These are phyloP conservation scores for Chaetomium fimeti DNA, from an alignment of 495 filamentous ascomycete species.

Conservation along the genomic window DNA sequence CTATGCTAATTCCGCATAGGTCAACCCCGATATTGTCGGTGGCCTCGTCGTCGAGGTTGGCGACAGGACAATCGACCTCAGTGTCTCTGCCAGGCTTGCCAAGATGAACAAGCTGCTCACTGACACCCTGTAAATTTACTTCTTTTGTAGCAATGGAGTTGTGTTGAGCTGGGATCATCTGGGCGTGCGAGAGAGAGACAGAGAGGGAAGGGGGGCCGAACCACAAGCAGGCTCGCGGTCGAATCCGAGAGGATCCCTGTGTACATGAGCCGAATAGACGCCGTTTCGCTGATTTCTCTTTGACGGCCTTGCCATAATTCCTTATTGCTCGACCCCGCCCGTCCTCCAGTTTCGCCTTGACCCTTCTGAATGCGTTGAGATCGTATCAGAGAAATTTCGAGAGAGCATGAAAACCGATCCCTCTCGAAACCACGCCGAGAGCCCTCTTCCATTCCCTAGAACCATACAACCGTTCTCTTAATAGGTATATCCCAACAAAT, in stretches of 20 bases:
- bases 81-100: slow-evolving; percentile 88
- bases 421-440: no score
- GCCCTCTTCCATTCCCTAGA: no score
- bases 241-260: slow-evolving; percentile 13
- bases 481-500: no score
- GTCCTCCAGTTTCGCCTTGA: neutral
- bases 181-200: slow-evolving; percentile 6
- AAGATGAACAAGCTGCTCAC: slow-evolving; percentile 99
- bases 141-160: slow-evolving; percentile 23
- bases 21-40: slow-evolving; percentile 91
- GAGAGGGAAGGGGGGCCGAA: neutral
- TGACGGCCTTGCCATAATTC: no score
- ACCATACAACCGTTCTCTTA: no score
- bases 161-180: slow-evolving; percentile 10
- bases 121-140: slow-evolving; percentile 80
- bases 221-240: slow-evolving; percentile 11
- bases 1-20: slow-evolving; percentile 46
- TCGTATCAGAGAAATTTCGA: no score
- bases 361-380: no score
- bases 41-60: slow-evolving; percentile 95
- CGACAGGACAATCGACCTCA: slow-evolving; percentile 96
- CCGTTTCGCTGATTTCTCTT: neutral
- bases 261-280: slow-evolving; percentile 29
- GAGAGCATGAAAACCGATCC: no score
- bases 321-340: neutral